Evolutionary conservation across 306 rosid species (phyloP), one percentile per base, ranked within the genome.

Genomic region (Acacia melanoxylon): DNA sequence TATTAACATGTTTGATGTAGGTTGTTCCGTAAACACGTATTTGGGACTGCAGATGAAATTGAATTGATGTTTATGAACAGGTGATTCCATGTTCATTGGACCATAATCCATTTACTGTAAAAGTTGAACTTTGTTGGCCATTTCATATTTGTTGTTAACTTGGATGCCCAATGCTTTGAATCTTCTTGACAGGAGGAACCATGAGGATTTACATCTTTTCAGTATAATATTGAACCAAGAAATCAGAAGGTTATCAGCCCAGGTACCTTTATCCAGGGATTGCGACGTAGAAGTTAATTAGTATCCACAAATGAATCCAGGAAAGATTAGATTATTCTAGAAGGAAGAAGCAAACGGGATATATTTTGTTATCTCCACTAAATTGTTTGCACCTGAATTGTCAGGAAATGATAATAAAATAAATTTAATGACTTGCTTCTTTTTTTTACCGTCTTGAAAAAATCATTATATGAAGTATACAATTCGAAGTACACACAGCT

Each of bases 61-160:
- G 99, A 95, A 83, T 85, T 95, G 90, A 95, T 88, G 91, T 95
- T 95, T 86, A 88, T 95, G 97, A 82, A 95, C 91, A 95, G 98
- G 99, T 95, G 86, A 83, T 70, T 70, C 56, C 56, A 75, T 75
- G 33, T 49, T 72, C 20, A 19, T 78, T 83, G 52, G 75, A 77
- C 62, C 79, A 74, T 70, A 48, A 58, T 58, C 19, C 68, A 37
- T 72, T 13, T 5, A 14, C 49, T 72, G 59, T 76, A 59, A 11
- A 59, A 54, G 83, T 68, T 74, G 22, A 70, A 45, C 80, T 69
- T 81, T 49, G 63, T 54, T 62, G 74, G 37, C 19, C 80, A 63
- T 81, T 78, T 63, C 41, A 22, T 52, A 49, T n/a, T 44, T 20
- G 14, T 73, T 67, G 46, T 62, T 86, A 86, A 77, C 58, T 29